Base-by-base conservation (phyloP, 805 yeast species). In the Metschnikowia noctiluminum region DNA sequence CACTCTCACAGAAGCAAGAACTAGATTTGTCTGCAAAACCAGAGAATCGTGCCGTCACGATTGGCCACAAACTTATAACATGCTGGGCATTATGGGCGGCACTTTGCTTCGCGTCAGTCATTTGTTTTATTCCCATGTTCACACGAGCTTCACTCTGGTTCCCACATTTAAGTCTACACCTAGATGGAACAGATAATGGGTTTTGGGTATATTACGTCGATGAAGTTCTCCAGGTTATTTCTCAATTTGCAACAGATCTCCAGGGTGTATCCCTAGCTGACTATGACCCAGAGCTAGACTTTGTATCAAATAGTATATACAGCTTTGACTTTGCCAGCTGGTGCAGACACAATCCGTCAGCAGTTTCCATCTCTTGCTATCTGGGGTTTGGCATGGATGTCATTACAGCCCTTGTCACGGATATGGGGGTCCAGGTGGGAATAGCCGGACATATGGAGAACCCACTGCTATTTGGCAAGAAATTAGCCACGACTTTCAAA, bases 371-470 rank as follows among this genome's bases (percentile, higher is more conserved):
- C 43, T 42, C 60, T 52, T 56, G 82, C 52, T 59, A 66, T 52
- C 58, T 55, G 9, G 68, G 73, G 43, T 59, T 63, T 43, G 82
- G 81, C 1, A 59, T 78, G 47, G 83, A 81, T 57, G 55, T 79
- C 13, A 62, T 76, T 8, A 65, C 78, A 7, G 74, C 75, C 12
- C 61, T 79, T 13, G 66, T 79, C 10, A 67, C 74, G 48, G 85
- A 81, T 60, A 69, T 81, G 11, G 82, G 80, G 4, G 64, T 63
- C 2, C 80, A 75, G 52, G 61, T 77, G 37, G 76, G 73, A 9
- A 59, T 60, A 27, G 60, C 73, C 27, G 70, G 81, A 4, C 65
- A 66, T 42, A 59, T 69, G 48, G 68, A 74, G 6, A 68, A 76
- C 52, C 63, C 76, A 7, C 38, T 42, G 2, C 53, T 49, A 21